Percentiles rank a stretch among this genome's conserved stretches.
These are phyloP conservation scores for Phellopilus nigrolimitatus DNA, from an alignment of 1,284 basidiomycete genomes.

Conservation along the genomic window DNA sequence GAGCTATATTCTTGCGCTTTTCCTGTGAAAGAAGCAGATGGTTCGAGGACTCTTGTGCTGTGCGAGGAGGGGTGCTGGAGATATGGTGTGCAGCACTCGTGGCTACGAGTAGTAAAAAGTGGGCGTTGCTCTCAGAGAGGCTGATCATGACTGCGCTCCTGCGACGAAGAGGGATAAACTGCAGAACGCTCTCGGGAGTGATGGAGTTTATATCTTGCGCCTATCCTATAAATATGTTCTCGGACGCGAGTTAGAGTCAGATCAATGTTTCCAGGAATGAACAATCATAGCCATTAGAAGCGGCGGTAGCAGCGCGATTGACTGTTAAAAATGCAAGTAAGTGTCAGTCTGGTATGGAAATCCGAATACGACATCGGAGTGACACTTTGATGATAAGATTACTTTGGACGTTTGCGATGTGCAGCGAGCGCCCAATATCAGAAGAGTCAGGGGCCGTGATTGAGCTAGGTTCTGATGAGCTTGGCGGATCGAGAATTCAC, in stretches of 20 bases:
- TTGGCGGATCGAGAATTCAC: too few species aligned
- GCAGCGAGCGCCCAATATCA: too few species aligned
- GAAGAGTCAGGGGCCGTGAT: too few species aligned
- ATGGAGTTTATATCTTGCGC: not conserved
- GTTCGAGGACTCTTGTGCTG: slow-evolving; percentile 9
- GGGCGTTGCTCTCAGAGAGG: not conserved
- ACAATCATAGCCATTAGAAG: not conserved
- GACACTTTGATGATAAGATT: too few species aligned
- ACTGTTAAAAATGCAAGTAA: not conserved
- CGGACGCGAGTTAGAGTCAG: slow-evolving; percentile 1
- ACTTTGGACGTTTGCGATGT: too few species aligned
- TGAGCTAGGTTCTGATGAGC: too few species aligned
- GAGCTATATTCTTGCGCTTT: not conserved
- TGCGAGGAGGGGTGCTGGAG: slow-evolving; percentile 15
- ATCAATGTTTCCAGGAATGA: slow-evolving; percentile 1
- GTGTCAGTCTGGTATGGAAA: not conserved
- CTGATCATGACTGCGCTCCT: not conserved
- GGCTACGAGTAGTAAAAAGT: slow-evolving; percentile 2
- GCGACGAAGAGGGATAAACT: not conserved
- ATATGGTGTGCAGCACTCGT: slow-evolving; percentile 11
- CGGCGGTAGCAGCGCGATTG: slow-evolving; percentile 1
- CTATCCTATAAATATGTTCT: not conserved
- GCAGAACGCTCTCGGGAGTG: not conserved
- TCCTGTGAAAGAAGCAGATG: slow-evolving; percentile 5
- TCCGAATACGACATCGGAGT: too few species aligned